phyloP scores from a whole-genome alignment of 164 flowering plant species.

The Amborella trichopoda region DNA sequence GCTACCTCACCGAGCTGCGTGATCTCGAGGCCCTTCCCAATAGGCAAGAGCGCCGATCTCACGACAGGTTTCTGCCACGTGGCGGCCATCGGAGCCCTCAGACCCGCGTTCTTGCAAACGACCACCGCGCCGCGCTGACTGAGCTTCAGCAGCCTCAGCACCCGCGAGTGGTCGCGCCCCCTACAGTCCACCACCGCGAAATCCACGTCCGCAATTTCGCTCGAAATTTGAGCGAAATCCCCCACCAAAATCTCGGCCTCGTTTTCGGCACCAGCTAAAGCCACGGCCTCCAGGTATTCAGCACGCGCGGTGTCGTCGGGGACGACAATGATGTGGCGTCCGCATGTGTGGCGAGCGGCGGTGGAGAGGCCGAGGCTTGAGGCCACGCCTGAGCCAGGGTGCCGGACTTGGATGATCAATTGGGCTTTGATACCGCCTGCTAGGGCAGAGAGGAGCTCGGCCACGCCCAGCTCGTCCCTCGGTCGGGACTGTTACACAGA shows the following conservation, averaged over 20 bases:
- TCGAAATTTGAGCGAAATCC: constrained; percentile 46
- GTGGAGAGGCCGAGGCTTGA: constrained; percentile 59
- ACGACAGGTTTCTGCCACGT: constrained; percentile 48
- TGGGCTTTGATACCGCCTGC: constrained; percentile 46
- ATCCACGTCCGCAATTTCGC: constrained; percentile 39
- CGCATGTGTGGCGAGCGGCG: constrained; percentile 51
- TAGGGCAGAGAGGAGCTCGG: constrained; percentile 48
- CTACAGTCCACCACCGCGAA: constrained; percentile 68
- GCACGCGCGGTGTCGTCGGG: constrained; percentile 43
- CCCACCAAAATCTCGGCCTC: constrained; percentile 50
- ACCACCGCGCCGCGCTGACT: constrained; percentile 60
- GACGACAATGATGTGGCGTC: constrained; percentile 70
- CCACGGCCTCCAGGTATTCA: constrained; percentile 35
- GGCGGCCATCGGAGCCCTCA: constrained; percentile 19
- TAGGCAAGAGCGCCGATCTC: constrained; percentile 65
- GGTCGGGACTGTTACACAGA: constrained; percentile 24
- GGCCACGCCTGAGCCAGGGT: constrained; percentile 30
- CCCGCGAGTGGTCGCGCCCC: constrained; percentile 28
- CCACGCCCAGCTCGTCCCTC: constrained; percentile 31
- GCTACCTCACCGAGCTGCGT: constrained; percentile 40
- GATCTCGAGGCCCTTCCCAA: constrained; percentile 72
- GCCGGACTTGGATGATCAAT: constrained; percentile 54
- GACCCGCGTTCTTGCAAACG: constrained; percentile 50
- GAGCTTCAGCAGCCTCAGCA: constrained; percentile 35
- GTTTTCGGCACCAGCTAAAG: constrained; percentile 15